A percentile compares a stretch with the other conserved stretches of the same genome.
Evolutionary conservation across 1,284 basidiomycete species (phyloP).

Genomic region (Cerioporus squamosus): DNA sequence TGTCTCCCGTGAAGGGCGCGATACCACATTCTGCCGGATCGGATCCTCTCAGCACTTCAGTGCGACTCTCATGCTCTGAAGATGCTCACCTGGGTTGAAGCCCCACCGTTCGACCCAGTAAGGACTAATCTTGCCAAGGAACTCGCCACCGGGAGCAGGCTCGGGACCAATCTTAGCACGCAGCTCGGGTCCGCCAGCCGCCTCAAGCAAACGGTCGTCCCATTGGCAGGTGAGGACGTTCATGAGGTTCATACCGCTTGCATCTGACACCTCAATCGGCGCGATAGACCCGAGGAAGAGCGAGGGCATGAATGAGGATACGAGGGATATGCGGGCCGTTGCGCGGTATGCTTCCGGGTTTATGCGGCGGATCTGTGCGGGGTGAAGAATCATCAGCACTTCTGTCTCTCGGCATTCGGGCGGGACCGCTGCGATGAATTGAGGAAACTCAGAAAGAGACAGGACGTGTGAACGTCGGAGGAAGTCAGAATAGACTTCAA

Average conservation of each 20-base stretch:
- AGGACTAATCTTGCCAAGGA: conserved; percentile 64
- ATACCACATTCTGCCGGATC: conserved; percentile 69
- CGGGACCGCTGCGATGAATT: background rate
- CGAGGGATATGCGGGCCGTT: conserved; percentile 78
- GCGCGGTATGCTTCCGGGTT: conserved; percentile 65
- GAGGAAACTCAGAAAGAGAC: conserved; percentile 12
- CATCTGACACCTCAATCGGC: conserved; percentile 81
- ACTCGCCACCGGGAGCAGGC: conserved; percentile 71
- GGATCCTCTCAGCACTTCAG: conserved; percentile 41
- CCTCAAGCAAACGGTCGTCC: conserved; percentile 63
- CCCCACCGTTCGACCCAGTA: conserved; percentile 85
- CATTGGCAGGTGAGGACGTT: conserved; percentile 71
- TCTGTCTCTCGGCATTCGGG: background rate
- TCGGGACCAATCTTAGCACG: conserved; percentile 81
- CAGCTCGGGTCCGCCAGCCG: conserved; percentile 68
- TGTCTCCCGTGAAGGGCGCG: conserved; percentile 91
- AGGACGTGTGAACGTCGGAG: background rate
- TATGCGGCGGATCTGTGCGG: conserved; percentile 56
- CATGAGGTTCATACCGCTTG: conserved; percentile 93
- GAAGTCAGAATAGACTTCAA: background rate
- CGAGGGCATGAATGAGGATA: conserved; percentile 85
- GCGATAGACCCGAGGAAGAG: conserved; percentile 72
- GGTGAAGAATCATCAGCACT: conserved; percentile 1
- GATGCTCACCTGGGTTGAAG: conserved; percentile 61
- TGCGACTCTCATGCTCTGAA: conserved; percentile 41